Evolutionary conservation across 169 alveolate species (phyloP), one percentile per base, ranked within the genome.

Genomic region (Theileria luwenshuni): DNA sequence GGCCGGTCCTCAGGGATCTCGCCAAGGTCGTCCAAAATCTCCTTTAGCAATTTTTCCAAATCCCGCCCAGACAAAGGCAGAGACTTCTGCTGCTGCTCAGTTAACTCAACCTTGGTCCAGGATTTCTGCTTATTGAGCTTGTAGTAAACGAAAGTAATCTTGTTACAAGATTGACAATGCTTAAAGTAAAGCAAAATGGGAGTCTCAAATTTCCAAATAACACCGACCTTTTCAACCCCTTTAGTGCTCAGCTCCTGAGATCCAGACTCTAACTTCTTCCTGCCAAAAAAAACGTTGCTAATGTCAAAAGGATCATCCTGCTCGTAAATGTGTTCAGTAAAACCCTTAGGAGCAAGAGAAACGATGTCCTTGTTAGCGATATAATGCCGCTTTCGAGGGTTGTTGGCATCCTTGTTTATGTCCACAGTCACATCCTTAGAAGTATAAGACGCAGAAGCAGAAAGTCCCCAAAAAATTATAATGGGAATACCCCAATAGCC

Each of bases 1-100:
- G 72, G 72, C 8, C 33, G 23, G 28, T 62, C 72, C 51, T 62
- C 72, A 21, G 72, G 72, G 41, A 62, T 62, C 1, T 62, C 58
- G 12, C 65, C 65, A 35, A 62, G 28, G 0, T 41, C 60, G 8
- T 23, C 51, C 25, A 45, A 30, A 3, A 62, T 62, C 35, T 62
- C 72, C 32, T 52, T 17, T 41, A 62, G 13, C 51, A 62, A 27
- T 25, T 45, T 27, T 45, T 13, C 51, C 17, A 62, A 35, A 0
- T 41, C 72, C 6, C 7, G 41, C 3, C 72, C 72, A 6, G 72
- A 62, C 21, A 62, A 19, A 23, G 72, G 72, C 25, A 62, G 28
- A 62, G 6, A 41, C 10, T 62, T 62, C 23, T 21, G 1, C 30
- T 23, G 65, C 3, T 56, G 45, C 32, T 15, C 65, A 43, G 72